Conservation (phyloP, 1,284 basidiomycete genomes). For the Acaromyces ingoldii region DNA sequence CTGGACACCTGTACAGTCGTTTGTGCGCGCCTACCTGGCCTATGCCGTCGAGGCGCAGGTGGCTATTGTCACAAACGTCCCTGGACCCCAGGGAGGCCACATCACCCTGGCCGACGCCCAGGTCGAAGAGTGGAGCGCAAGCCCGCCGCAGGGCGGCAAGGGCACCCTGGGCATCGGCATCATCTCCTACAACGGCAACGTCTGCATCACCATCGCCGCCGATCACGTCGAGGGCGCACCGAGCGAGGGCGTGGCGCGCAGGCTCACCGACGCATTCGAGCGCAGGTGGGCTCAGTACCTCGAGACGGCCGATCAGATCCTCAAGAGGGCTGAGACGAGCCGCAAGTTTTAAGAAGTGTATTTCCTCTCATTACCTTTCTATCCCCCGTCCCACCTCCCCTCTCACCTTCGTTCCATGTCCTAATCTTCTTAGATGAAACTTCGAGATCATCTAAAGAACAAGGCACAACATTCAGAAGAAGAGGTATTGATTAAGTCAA, state of each 20-base stretch:
- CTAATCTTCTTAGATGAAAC: no score
- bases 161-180: constrained; percentile 45
- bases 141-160: constrained; percentile 44
- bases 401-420: no score
- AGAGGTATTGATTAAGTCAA: no score
- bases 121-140: constrained; percentile 18
- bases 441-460: no score
- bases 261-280: constrained; percentile 5
- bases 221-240: constrained; percentile 14
- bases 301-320: constrained; percentile 3
- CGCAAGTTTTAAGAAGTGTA: no score
- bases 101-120: constrained; percentile 27
- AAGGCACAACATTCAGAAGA: no score
- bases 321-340: background rate
- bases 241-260: constrained; percentile 3
- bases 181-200: constrained; percentile 37
- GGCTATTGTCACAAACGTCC: constrained; percentile 47
- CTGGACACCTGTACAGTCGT: constrained; percentile 7
- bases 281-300: constrained; percentile 6
- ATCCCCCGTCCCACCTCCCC: no score
- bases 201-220: constrained; percentile 39
- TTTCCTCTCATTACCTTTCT: no score
- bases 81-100: constrained; percentile 29
- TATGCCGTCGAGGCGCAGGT: constrained; percentile 21
- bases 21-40: background rate